These are phyloP conservation scores for Neonectria faginata DNA, from an alignment of 2,329 filamentous ascomycete genomes.

Conservation along the genomic window DNA sequence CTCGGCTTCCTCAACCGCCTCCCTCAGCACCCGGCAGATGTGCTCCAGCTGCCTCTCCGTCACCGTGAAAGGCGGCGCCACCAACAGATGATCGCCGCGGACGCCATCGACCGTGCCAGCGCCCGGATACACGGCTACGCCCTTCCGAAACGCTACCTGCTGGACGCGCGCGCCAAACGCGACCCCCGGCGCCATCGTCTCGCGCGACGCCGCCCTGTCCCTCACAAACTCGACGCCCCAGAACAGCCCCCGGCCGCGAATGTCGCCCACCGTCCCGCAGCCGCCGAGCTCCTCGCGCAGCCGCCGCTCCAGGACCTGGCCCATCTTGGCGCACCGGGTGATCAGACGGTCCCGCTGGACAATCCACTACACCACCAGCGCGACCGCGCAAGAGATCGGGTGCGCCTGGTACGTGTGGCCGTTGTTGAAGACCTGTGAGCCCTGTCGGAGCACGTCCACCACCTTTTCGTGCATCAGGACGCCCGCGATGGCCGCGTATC, in stretches of 20 bases:
- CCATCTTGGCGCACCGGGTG: slow-evolving; percentile 24
- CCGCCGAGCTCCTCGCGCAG: slow-evolving; percentile 9
- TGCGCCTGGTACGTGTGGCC: slow-evolving; percentile 66
- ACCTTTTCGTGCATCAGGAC: slow-evolving; percentile 59
- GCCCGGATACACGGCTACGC: slow-evolving; percentile 70
- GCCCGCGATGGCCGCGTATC: slow-evolving; percentile 67
- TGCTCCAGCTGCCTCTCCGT: slow-evolving; percentile 49
- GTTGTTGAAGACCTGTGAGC: slow-evolving; percentile 58
- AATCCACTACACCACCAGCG: slow-evolving; percentile 55
- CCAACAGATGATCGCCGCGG: slow-evolving; percentile 75
- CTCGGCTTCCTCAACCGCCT: slow-evolving; percentile 33
- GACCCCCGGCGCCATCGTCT: slow-evolving; percentile 49
- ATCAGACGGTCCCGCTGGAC: slow-evolving; percentile 51
- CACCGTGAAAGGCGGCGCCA: slow-evolving; percentile 77
- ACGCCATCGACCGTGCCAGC: slow-evolving; percentile 70
- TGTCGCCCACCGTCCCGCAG: slow-evolving; percentile 24
- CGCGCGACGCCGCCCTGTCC: slow-evolving; percentile 48
- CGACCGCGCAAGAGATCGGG: slow-evolving; percentile 53
- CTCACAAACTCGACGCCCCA: slow-evolving; percentile 61
- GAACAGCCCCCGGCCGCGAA: slow-evolving; percentile 51
- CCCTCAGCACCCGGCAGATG: slow-evolving; percentile 28
- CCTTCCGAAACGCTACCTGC: slow-evolving; percentile 47
- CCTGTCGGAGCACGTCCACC: slow-evolving; percentile 24
- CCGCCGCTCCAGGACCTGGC: slow-evolving; percentile 9
- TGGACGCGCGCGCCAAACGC: slow-evolving; percentile 47